Evolutionary conservation across 148 eudicot genomes (phyloP).

Genomic region (Fagopyrum esculentum): DNA sequence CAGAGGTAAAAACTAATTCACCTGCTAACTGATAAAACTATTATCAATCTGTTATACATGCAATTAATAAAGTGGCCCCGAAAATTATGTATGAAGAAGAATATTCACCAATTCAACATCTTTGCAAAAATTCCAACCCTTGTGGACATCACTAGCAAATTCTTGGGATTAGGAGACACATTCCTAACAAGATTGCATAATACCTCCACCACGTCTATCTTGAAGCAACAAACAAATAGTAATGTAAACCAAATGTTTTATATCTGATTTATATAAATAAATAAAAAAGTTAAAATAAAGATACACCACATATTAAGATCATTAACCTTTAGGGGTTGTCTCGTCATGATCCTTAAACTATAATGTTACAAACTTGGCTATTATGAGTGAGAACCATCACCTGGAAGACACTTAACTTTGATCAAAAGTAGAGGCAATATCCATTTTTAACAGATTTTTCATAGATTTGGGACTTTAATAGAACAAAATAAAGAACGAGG

Average conservation of each 20-base stretch:
- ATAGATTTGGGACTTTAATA: background rate
- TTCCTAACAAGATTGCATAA: constrained; percentile 66
- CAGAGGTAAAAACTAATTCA: background rate
- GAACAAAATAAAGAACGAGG: background rate
- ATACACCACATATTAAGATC: background rate
- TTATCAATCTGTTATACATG: background rate
- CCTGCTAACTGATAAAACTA: background rate
- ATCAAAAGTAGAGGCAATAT: background rate
- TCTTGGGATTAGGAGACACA: constrained; percentile 39
- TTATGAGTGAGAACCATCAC: background rate
- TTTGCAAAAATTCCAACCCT: constrained; percentile 62
- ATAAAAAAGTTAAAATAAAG: background rate
- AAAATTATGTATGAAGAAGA: background rate
- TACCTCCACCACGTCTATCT: constrained; percentile 68
- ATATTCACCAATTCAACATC: constrained; percentile 74
- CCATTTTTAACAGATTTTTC: background rate
- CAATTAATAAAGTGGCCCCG: background rate
- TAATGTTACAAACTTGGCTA: background rate
- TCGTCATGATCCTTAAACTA: background rate
- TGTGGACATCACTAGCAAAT: constrained; percentile 60
- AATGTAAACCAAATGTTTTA: constrained; percentile 6
- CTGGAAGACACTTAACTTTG: background rate
- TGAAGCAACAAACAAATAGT: constrained; percentile 23
- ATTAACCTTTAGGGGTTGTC: background rate
- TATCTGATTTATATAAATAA: background rate